phyloP scores from a whole-genome alignment of 805 yeast genomes.

The Ogataea henricii region DNA sequence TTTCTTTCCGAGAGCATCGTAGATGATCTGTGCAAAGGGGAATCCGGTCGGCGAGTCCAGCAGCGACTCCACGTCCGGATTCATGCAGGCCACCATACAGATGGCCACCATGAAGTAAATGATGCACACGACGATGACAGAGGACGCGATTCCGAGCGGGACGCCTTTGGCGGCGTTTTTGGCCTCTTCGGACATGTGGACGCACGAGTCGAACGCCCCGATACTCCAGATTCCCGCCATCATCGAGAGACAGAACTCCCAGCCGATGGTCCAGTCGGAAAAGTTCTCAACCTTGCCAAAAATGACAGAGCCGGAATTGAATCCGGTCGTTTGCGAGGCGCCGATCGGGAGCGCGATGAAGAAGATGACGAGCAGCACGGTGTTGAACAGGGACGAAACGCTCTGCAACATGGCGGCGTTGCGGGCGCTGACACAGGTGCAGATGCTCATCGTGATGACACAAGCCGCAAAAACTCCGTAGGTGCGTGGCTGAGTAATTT shows the following conservation, averaged over 20 bases:
- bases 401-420: conserved; percentile 61
- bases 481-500: conserved; percentile 49
- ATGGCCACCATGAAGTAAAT: conserved; percentile 59
- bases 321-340: conserved; percentile 36
- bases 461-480: conserved; percentile 71
- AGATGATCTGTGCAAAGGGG: conserved; percentile 64
- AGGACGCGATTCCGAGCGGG: conserved; percentile 63
- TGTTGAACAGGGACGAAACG: conserved; percentile 55
- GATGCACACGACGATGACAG: conserved; percentile 55
- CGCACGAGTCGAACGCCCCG: conserved; percentile 69
- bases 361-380: conserved; percentile 51
- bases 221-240: conserved; percentile 76
- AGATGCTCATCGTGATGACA: conserved; percentile 49
- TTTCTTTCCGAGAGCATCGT: conserved; percentile 59
- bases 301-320: conserved; percentile 52
- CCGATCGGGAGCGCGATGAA: conserved; percentile 70
- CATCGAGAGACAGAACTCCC: conserved; percentile 48
- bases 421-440: conserved; percentile 60
- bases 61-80: conserved; percentile 43
- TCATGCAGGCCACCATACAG: conserved; percentile 57
- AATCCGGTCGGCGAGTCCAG: conserved; percentile 51
- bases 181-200: conserved; percentile 74
- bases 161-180: conserved; percentile 60
- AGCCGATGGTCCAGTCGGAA: conserved; percentile 59
- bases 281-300: conserved; percentile 53